phyloP scores from a whole-genome alignment of 305 asterid species.

The Rubia balearica region DNA sequence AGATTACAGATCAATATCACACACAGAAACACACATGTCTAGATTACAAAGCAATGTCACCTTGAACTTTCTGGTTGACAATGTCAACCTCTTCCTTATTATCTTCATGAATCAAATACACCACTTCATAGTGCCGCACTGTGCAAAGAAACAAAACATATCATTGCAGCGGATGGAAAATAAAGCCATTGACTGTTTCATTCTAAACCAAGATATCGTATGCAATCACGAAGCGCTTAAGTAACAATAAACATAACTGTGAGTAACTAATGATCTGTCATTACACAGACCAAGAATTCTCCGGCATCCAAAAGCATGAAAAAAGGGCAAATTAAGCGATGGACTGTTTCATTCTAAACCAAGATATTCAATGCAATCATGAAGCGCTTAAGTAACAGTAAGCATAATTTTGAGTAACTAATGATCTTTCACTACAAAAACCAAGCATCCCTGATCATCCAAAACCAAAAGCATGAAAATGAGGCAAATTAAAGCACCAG shows the following conservation, averaged over 20 bases:
- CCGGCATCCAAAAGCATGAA: neutral
- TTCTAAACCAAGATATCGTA: neutral
- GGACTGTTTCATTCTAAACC: neutral
- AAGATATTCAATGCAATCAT: too few species aligned
- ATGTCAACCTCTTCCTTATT: constrained; percentile 64
- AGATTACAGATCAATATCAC: neutral
- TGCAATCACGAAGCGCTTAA: too few species aligned
- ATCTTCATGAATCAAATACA: constrained; percentile 82
- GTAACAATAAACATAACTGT: neutral
- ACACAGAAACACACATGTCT: too few species aligned
- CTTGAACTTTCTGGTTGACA: constrained; percentile 72
- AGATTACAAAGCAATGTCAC: constrained; percentile 29
- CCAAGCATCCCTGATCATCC: neutral
- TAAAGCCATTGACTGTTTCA: neutral
- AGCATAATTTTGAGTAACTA: neutral
- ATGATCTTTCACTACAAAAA: neutral
- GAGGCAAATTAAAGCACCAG: neutral
- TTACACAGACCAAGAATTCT: neutral
- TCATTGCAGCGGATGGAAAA: constrained; percentile 6
- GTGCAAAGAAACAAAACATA: constrained; percentile 17
- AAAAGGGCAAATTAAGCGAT: neutral
- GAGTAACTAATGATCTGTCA: neutral
- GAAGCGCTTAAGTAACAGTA: too few species aligned
- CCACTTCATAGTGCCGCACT: constrained; percentile 98
- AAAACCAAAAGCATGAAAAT: neutral